These are phyloP conservation scores for Quaeritorhiza haematococci DNA, from an alignment of 371 early-diverging fungal species.

Conservation along the genomic window DNA sequence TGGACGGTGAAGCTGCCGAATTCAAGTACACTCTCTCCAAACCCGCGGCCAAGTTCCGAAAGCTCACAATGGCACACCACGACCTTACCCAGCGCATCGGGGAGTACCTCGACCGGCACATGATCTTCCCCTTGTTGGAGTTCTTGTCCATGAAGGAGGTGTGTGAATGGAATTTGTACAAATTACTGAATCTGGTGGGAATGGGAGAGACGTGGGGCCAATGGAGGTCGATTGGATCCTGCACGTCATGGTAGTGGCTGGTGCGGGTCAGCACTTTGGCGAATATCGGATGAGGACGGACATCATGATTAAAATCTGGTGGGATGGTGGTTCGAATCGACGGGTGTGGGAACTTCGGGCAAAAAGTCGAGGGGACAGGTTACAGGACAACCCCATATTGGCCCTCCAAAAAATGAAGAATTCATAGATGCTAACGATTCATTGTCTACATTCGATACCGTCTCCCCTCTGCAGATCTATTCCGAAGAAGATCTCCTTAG, in stretches of 20 bases:
- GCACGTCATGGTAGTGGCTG: no score
- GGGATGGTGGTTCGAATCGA: not conserved
- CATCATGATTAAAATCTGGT: not conserved
- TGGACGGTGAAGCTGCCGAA: no score
- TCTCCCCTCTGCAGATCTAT: constrained; percentile 55
- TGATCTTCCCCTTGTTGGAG: constrained; percentile 82
- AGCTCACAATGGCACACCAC: no score
- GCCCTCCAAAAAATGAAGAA: no score
- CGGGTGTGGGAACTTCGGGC: not conserved
- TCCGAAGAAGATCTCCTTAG: constrained; percentile 63
- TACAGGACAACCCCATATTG: no score
- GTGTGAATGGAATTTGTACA: not conserved
- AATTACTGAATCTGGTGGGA: not conserved
- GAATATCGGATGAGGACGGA: not conserved
- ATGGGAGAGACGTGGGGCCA: not conserved
- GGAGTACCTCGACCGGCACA: constrained; percentile 86
- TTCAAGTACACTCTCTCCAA: no score
- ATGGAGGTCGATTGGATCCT: no score
- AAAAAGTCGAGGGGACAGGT: no score
- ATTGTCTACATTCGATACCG: not conserved
- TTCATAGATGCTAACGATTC: no score
- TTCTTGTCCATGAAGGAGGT: constrained; percentile 77
- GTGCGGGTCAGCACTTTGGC: no score
- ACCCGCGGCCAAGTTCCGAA: no score
- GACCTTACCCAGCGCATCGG: constrained; percentile 84